Evolutionary conservation across 2,329 filamentous ascomycete species (phyloP).

Genomic region (Cercospora sp.): DNA sequence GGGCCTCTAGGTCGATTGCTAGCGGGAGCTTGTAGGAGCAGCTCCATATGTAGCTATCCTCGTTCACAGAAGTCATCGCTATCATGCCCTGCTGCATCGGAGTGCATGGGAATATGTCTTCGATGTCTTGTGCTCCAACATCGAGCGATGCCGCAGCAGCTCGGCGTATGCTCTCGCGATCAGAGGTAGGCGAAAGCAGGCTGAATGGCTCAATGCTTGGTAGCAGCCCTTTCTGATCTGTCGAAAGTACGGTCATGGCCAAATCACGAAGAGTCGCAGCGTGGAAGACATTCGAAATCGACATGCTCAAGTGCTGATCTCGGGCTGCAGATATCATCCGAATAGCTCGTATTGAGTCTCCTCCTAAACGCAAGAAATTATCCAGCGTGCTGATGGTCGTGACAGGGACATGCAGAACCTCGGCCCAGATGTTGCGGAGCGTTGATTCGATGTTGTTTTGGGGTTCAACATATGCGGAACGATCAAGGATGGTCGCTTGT

Average conservation of each 20-base stretch:
- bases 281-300: conserved; percentile 47
- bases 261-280: conserved; percentile 29
- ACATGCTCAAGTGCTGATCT: conserved; percentile 40
- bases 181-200: neutral
- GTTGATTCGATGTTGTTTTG: conserved; percentile 1
- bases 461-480: conserved; percentile 2
- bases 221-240: neutral
- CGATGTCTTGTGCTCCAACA: conserved; percentile 19
- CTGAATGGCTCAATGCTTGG: conserved; percentile 6
- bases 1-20: conserved; percentile 30
- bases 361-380: conserved; percentile 50
- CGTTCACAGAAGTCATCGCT: conserved; percentile 4
- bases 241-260: conserved; percentile 24
- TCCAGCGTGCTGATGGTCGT: conserved; percentile 30
- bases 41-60: neutral
- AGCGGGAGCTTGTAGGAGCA: conserved; percentile 26
- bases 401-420: neutral
- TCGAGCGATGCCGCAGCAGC: neutral
- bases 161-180: neutral
- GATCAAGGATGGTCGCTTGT: conserved; percentile 8
- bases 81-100: conserved; percentile 8
- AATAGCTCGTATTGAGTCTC: conserved; percentile 51
- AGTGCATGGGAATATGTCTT: conserved; percentile 30
- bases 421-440: conserved; percentile 15
- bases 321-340: conserved; percentile 45